Evolutionary conservation across 1,139 yeast genomes (phyloP).

Genomic region (Scheffersomyces illinoinensis): DNA sequence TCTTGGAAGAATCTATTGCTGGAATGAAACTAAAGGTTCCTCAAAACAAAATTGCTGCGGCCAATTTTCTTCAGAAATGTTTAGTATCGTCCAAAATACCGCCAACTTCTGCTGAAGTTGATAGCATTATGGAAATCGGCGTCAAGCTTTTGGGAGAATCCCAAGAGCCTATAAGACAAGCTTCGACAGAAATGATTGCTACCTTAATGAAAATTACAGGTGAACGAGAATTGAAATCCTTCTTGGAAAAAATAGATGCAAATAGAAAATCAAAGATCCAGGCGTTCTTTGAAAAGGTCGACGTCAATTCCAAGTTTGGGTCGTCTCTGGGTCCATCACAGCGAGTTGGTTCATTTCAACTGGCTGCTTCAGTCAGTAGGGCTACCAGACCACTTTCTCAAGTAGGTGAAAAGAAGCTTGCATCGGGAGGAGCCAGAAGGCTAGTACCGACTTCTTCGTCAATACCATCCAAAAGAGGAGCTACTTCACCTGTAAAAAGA

Average conservation of each 20-base stretch:
- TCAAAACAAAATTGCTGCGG: constrained; percentile 71
- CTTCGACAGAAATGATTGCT: constrained; percentile 79
- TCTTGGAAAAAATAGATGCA: constrained; percentile 72
- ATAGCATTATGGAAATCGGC: constrained; percentile 54
- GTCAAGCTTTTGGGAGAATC: constrained; percentile 74
- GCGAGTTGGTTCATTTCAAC: constrained; percentile 1
- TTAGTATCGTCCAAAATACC: constrained; percentile 49
- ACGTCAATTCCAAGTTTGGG: constrained; percentile 43
- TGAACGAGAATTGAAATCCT: constrained; percentile 60
- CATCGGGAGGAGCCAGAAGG: not conserved
- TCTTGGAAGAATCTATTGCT: constrained; percentile 60
- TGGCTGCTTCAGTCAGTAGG: not conserved
- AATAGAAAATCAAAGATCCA: constrained; percentile 67
- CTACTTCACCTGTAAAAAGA: constrained; percentile 65
- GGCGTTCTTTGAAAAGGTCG: constrained; percentile 57
- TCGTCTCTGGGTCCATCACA: not conserved
- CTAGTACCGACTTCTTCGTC: constrained; percentile 17
- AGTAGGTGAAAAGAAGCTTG: not conserved
- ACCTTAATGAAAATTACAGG: constrained; percentile 82
- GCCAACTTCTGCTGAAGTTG: constrained; percentile 58
- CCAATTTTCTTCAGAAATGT: constrained; percentile 66
- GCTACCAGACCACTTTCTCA: not conserved
- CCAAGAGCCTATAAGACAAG: constrained; percentile 80
- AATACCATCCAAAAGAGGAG: constrained; percentile 65
- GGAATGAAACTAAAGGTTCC: constrained; percentile 81